phyloP scores from a whole-genome alignment of 2,329 filamentous ascomycete genomes.

The Cryphonectria radicalis region DNA sequence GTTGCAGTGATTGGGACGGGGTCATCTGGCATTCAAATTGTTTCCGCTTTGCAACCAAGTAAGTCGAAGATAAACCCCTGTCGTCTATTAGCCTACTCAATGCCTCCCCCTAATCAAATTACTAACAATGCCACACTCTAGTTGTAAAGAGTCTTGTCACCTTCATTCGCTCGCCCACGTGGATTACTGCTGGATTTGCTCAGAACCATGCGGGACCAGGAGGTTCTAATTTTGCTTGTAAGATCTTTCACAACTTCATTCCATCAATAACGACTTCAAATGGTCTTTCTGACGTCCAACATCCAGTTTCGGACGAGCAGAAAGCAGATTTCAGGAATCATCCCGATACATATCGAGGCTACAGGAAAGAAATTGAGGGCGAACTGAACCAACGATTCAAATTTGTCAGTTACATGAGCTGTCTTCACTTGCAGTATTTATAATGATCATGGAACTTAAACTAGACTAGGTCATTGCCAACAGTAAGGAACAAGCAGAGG shows the following conservation, averaged over 20 bases:
- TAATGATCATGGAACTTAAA: neutral
- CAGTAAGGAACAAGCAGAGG: too few relatives aligned
- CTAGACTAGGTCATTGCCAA: neutral
- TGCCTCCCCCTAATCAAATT: too few relatives aligned
- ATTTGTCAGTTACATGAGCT: neutral
- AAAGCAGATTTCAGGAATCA: conserved; percentile 11
- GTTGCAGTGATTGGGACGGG: conserved; percentile 26
- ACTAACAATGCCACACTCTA: too few relatives aligned
- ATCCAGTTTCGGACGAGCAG: conserved; percentile 19
- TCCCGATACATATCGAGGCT: conserved; percentile 15
- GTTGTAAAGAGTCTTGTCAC: neutral
- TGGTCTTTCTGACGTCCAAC: neutral
- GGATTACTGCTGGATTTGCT: conserved; percentile 26
- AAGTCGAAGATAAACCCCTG: neutral
- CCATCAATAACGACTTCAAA: too few relatives aligned
- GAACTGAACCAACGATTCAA: conserved; percentile 21
- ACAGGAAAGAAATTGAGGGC: conserved; percentile 23
- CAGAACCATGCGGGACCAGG: conserved; percentile 20
- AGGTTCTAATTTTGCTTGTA: conserved; percentile 25
- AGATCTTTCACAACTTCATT: too few relatives aligned
- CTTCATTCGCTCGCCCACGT: conserved; percentile 22
- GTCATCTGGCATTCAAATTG: conserved; percentile 15
- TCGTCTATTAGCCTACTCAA: too few relatives aligned
- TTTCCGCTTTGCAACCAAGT: conserved; percentile 20
- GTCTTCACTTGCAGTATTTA: too few relatives aligned